A percentile compares a stretch with the other conserved stretches of the same genome.
Evolutionary conservation across 345 rosid species (phyloP).

Genomic region (Clausena lansium): DNA sequence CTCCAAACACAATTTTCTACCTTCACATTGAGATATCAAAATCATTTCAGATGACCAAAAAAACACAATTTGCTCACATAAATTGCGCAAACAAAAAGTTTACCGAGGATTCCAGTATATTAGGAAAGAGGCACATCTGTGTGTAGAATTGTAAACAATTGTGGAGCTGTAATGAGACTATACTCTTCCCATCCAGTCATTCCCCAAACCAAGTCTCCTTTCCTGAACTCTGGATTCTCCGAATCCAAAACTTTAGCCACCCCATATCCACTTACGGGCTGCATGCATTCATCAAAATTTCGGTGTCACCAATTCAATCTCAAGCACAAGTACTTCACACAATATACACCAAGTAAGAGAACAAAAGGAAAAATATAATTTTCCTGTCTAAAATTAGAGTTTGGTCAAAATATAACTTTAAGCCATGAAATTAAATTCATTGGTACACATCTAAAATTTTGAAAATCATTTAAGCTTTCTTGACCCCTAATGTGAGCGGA

Average conservation of each 20-base stretch:
- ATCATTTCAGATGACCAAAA: no score
- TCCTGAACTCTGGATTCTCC: slow-evolving; percentile 37
- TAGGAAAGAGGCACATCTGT: slow-evolving; percentile 57
- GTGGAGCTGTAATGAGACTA: neutral
- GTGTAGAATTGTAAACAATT: slow-evolving; percentile 46
- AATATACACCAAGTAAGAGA: neutral
- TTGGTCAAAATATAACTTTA: neutral
- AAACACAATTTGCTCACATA: no score
- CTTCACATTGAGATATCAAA: no score
- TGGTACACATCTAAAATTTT: no score
- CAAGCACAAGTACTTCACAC: neutral
- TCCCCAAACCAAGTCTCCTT: slow-evolving; percentile 61
- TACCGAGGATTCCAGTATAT: slow-evolving; percentile 42
- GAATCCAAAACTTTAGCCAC: slow-evolving; percentile 64
- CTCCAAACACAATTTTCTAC: no score
- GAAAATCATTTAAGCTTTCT: no score
- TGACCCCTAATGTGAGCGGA: no score
- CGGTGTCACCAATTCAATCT: neutral
- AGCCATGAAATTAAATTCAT: neutral
- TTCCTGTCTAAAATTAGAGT: no score
- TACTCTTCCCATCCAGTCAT: slow-evolving; percentile 71
- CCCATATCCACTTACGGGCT: slow-evolving; percentile 55
- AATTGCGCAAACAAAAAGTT: neutral
- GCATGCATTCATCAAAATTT: neutral
- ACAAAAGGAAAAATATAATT: neutral